Percentiles rank a stretch among this genome's conserved stretches.
These are phyloP conservation scores for Cyberlindnera sargentensis DNA, from an alignment of 805 yeast species.

Conservation along the genomic window DNA sequence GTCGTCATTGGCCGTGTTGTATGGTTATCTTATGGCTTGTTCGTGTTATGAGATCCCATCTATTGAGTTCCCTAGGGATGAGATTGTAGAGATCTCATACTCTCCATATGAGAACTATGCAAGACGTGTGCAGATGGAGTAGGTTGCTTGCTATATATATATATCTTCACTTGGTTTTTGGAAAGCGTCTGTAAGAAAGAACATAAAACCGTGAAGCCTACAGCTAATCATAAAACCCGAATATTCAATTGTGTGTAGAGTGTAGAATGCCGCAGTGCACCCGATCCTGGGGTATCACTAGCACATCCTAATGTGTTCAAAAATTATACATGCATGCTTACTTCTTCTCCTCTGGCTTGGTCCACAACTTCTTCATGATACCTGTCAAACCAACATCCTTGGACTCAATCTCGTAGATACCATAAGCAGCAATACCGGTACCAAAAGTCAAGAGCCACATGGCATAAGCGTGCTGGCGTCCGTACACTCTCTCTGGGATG, in stretches of 20 bases:
- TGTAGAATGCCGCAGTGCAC: too few relatives aligned
- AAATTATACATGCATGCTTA: too few relatives aligned
- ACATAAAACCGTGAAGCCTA: too few relatives aligned
- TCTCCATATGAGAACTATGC: conserved; percentile 79
- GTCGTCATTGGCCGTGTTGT: conserved; percentile 78
- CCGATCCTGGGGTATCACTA: neutral
- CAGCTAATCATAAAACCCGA: too few relatives aligned
- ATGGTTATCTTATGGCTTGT: conserved; percentile 92
- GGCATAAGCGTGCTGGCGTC: conserved; percentile 65
- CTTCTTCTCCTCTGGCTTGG: conserved; percentile 14
- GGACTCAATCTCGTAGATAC: conserved; percentile 77
- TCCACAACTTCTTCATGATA: conserved; percentile 59
- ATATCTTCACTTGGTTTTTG: too few relatives aligned
- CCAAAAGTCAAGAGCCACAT: conserved; percentile 66
- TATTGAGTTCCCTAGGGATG: conserved; percentile 70
- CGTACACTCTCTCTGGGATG: conserved; percentile 82
- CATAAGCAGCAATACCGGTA: conserved; percentile 62
- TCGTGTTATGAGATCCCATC: conserved; percentile 81
- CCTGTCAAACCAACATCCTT: conserved; percentile 73
- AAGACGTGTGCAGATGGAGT: conserved; percentile 36
- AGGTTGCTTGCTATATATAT: too few relatives aligned
- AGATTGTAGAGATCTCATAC: conserved; percentile 80
- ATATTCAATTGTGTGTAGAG: too few relatives aligned
- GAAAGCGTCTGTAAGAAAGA: too few relatives aligned
- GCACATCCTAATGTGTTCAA: neutral